Percentiles rank a stretch among this genome's conserved stretches.
Conservation (phyloP, 2,329 filamentous ascomycete genomes). For the Cladosporium oxysporum region DNA sequence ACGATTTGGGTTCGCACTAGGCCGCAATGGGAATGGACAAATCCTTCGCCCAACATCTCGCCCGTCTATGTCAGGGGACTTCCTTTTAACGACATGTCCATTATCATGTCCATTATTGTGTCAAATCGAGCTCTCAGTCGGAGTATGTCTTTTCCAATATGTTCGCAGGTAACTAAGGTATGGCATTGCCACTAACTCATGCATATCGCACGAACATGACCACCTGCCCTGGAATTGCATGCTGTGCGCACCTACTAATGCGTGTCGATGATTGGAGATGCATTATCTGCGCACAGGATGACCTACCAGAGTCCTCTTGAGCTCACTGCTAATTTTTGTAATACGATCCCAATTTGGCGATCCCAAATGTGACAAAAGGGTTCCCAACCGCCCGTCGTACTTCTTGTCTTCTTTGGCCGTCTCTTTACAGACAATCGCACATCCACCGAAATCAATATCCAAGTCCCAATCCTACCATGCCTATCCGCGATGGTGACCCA, state of each 20-base stretch:
- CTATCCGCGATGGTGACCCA: neutral
- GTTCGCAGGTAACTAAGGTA: neutral
- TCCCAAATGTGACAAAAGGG: too few species aligned
- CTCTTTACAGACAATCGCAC: too few species aligned
- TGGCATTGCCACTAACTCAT: neutral
- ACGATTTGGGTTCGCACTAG: neutral
- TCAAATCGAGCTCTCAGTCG: too few species aligned
- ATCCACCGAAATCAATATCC: too few species aligned
- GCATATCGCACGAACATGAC: neutral
- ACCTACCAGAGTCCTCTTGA: neutral
- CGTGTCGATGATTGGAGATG: neutral
- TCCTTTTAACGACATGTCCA: neutral
- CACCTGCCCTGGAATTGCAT: neutral
- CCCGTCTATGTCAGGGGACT: neutral
- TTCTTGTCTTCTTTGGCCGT: too few species aligned
- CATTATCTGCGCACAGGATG: neutral
- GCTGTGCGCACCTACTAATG: neutral
- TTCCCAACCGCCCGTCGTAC: too few species aligned
- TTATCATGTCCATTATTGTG: too few species aligned
- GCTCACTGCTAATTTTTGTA: neutral
- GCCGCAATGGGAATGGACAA: neutral
- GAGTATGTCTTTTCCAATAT: too few species aligned
- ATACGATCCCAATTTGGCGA: neutral
- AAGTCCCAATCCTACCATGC: neutral
- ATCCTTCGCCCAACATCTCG: neutral